Base-by-base conservation (phyloP, 1,284 basidiomycete genomes). In the Ustilago cynodontis region DNA sequence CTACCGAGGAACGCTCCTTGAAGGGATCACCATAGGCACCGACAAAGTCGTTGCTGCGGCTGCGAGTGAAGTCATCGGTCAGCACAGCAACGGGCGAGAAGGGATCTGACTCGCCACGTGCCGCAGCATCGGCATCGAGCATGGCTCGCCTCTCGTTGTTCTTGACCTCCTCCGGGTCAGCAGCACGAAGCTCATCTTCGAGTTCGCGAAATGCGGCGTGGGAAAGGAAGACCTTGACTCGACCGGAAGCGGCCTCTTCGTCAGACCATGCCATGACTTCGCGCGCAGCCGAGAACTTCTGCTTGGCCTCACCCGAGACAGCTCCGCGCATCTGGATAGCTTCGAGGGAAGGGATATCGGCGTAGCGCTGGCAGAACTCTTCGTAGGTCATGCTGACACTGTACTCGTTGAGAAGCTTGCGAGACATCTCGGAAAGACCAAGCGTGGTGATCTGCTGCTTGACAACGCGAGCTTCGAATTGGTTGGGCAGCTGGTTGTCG, bases 401-500 rank as follows among this genome's bases (percentile, higher is more conserved):
- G 73, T 84, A 86, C 64, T 86, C 83, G 69, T 78, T 70, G 50
- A 72, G 66, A 14, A 80, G 71, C 54, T 80, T 79, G 52, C 71
- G 65, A 39, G 81, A 74, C 79, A 98, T 90, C 87, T 95, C 93
- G 2, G 92, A 88, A 69, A 98, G 81, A 0, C 94, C 93, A 37
- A 92, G 86, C 61, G 92, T 93, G 66, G 93, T 90, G 59, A 98
- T 92, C 87, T 98, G 96, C 0, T 93, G 93, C 86, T 96, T 97
- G 67, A 98, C 91, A 31, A 92, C 92, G 37, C 94, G 89, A 2
- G 93, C 93, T 87, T 99, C 96, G 63, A 97, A 88, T 86, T 98
- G 95, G 84, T 94, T 94, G 31, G 95, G 93, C 20, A 98, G 88
- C 85, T 97, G 94, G 20, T 93, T 92, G 87, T 98, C 95, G 85